Conservation (phyloP, 75 land plant genomes). For the Pinus taeda region DNA sequence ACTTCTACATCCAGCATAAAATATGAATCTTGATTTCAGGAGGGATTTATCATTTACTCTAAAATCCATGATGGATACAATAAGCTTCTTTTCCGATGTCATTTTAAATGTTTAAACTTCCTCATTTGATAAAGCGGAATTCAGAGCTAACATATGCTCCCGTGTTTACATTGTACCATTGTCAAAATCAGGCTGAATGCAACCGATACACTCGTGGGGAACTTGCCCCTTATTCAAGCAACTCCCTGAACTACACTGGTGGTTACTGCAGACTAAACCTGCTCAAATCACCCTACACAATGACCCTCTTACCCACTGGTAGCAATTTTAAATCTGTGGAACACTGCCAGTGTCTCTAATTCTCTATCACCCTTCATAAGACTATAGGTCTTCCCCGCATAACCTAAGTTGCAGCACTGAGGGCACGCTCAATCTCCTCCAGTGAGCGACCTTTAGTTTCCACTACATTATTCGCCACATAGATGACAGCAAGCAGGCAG, state of each 20-base stretch:
- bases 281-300: background rate
- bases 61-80: too few relatives aligned
- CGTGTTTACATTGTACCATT: background rate
- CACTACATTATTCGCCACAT: conserved; percentile 80
- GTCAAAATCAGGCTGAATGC: background rate
- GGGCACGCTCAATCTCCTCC: conserved; percentile 91
- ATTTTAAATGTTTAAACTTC: too few relatives aligned
- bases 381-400: background rate
- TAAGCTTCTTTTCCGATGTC: too few relatives aligned
- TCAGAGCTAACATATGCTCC: conserved; percentile 4
- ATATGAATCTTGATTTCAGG: too few relatives aligned
- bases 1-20: too few relatives aligned
- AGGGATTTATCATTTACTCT: too few relatives aligned
- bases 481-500: conserved; percentile 77
- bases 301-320: background rate
- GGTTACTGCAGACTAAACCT: background rate
- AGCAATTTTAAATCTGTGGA: background rate
- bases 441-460: conserved; percentile 98
- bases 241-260: background rate
- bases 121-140: background rate
- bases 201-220: background rate
- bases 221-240: background rate
- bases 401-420: conserved; percentile 46
- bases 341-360: background rate
- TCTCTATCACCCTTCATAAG: background rate